phyloP scores from a whole-genome alignment of 495 filamentous ascomycete species.

The Penicillium bovifimosum region DNA sequence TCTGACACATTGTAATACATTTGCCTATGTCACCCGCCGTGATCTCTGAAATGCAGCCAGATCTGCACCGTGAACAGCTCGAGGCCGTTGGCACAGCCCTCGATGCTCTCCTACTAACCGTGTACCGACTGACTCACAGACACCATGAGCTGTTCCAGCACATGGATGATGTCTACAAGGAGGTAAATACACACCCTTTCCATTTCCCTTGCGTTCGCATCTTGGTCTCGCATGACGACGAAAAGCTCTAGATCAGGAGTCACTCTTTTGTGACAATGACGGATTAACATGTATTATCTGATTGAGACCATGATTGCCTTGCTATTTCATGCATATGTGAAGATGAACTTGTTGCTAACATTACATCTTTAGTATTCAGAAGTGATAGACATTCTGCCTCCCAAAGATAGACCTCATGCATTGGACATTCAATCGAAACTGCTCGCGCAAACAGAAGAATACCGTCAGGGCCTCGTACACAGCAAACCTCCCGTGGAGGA shows the following conservation, averaged over 20 bases:
- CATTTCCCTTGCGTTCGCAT: conserved; percentile 7
- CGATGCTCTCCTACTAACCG: conserved; percentile 47
- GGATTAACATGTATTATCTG: conserved; percentile 51
- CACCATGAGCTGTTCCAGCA: conserved; percentile 40
- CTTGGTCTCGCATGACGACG: conserved; percentile 46
- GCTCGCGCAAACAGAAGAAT: conserved; percentile 27
- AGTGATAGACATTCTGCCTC: conserved; percentile 20
- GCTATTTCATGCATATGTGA: conserved; percentile 6
- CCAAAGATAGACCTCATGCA: conserved; percentile 27
- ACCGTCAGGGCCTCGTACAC: conserved; percentile 27
- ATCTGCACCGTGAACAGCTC: conserved; percentile 33
- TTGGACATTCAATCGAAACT: conserved; percentile 32
- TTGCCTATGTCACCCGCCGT: conserved; percentile 37
- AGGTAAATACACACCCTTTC: conserved; percentile 36
- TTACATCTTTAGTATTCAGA: conserved; percentile 15
- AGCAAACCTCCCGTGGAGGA: conserved; percentile 24
- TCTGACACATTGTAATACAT: conserved; percentile 19
- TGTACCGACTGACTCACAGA: conserved; percentile 39
- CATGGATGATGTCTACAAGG: conserved; percentile 38
- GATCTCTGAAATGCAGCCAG: conserved; percentile 29
- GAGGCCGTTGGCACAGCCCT: conserved; percentile 42
- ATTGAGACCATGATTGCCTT: conserved; percentile 27
- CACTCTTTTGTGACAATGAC: conserved; percentile 43
- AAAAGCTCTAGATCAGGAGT: conserved; percentile 58
- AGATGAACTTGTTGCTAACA: conserved; percentile 19